A percentile compares a stretch with the other conserved stretches of the same genome.
Evolutionary conservation across 495 filamentous ascomycete genomes (phyloP).

Genomic region (Stereocaulon alpinum): DNA sequence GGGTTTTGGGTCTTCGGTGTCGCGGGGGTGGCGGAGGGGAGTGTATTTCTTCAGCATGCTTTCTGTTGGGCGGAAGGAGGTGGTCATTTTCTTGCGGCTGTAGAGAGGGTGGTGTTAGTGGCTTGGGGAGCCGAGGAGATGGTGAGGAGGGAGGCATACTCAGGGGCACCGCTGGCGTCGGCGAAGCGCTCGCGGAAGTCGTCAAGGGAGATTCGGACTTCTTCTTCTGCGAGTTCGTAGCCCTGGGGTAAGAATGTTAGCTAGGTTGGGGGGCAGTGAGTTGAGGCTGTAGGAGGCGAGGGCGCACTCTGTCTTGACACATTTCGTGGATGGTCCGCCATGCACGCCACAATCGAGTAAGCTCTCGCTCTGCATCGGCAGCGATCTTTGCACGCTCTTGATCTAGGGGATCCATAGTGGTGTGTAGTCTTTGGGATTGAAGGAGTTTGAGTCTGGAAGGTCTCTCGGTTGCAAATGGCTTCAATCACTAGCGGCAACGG

Average conservation of each 20-base stretch:
- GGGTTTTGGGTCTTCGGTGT: constrained; percentile 50
- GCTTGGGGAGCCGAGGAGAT: constrained; percentile 10
- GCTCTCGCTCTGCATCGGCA: constrained; percentile 53
- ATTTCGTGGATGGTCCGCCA: constrained; percentile 83
- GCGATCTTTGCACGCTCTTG: constrained; percentile 40
- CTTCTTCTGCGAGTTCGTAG: constrained; percentile 82
- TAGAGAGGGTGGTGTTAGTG: constrained; percentile 23
- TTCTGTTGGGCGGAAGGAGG: constrained; percentile 71
- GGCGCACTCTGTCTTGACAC: constrained; percentile 65
- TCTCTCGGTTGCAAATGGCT: neutral
- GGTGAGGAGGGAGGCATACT: constrained; percentile 41
- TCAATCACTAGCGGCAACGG: neutral
- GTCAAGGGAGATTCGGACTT: constrained; percentile 69
- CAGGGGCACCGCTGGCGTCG: constrained; percentile 55
- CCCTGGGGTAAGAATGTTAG: constrained; percentile 44
- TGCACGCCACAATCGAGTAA: constrained; percentile 72
- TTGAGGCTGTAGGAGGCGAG: neutral
- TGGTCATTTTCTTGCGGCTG: constrained; percentile 74
- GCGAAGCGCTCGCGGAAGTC: constrained; percentile 61
- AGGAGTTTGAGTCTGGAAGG: no score
- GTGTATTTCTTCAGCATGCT: constrained; percentile 79
- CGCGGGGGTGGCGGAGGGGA: constrained; percentile 45
- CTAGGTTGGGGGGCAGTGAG: neutral
- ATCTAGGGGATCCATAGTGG: constrained; percentile 34
- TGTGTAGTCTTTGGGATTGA: no score